phyloP scores from a whole-genome alignment of 345 rosid species.

The Chamaenerion angustifolium region DNA sequence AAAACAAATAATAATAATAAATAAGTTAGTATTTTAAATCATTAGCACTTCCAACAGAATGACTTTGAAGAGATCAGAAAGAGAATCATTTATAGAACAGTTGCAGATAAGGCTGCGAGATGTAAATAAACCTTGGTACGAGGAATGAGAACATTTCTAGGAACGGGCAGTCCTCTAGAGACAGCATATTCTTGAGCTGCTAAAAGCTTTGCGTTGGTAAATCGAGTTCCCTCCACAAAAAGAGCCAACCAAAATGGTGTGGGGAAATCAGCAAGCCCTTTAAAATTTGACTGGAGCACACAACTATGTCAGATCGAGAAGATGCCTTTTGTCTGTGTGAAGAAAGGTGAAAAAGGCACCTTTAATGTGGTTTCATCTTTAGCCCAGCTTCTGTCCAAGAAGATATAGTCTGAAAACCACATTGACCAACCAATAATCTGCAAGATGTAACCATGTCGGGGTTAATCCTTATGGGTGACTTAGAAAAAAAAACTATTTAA shows the following conservation, averaged over 20 bases:
- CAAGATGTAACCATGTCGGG: constrained; percentile 2
- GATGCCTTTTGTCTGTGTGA: too few relatives aligned
- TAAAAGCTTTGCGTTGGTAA: constrained; percentile 78
- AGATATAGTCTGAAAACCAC: constrained; percentile 94
- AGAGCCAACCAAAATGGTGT: constrained; percentile 92
- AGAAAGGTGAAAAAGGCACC: constrained; percentile 14
- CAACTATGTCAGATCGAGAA: constrained; percentile 11
- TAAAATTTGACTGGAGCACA: constrained; percentile 72
- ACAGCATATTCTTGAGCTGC: constrained; percentile 88
- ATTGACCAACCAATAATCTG: constrained; percentile 98
- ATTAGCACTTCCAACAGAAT: too few relatives aligned
- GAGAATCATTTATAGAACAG: too few relatives aligned
- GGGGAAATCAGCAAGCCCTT: constrained; percentile 65
- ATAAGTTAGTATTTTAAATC: too few relatives aligned
- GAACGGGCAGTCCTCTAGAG: constrained; percentile 69
- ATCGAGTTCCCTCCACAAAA: constrained; percentile 96
- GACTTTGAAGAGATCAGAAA: too few relatives aligned
- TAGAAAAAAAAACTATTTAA: too few relatives aligned
- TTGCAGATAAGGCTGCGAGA: too few relatives aligned
- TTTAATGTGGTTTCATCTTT: constrained; percentile 71
- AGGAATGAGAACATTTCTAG: constrained; percentile 86
- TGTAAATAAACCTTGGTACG: constrained; percentile 55
- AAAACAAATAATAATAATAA: constrained; percentile 5
- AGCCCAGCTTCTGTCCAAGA: constrained; percentile 81
- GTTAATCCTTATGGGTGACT: neutral